A percentile compares a stretch with the other conserved stretches of the same genome.
Evolutionary conservation across 345 rosid genomes (phyloP).

Genomic region (Pelargonium nanum): DNA sequence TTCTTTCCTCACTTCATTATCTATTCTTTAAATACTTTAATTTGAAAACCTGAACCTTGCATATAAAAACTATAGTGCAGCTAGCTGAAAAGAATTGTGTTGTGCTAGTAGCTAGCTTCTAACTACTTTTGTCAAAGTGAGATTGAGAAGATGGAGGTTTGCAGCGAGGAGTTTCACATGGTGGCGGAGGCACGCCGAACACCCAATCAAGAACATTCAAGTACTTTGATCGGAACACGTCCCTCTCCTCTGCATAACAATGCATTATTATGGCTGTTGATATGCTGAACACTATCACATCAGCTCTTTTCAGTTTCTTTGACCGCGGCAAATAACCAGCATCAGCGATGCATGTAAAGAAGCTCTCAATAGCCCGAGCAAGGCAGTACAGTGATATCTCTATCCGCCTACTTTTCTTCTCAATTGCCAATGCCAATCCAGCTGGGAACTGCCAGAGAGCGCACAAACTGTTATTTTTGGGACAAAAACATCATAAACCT

Average conservation of each 20-base stretch:
- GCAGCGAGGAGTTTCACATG: conserved; percentile 43
- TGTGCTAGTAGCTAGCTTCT: not conserved
- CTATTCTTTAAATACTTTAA: too few relatives aligned
- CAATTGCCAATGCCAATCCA: conserved; percentile 71
- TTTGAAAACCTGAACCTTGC: too few relatives aligned
- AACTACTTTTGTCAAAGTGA: not conserved
- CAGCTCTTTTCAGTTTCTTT: conserved; percentile 57
- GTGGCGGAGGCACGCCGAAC: conserved; percentile 71
- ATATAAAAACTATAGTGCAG: not conserved
- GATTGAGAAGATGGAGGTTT: conserved; percentile 7
- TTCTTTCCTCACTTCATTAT: too few relatives aligned
- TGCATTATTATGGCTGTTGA: conserved; percentile 90
- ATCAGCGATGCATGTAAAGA: conserved; percentile 64
- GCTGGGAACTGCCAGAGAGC: conserved; percentile 60
- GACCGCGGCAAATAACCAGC: conserved; percentile 48
- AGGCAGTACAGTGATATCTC: conserved; percentile 95
- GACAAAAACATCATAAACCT: too few relatives aligned
- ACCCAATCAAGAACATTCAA: conserved; percentile 93
- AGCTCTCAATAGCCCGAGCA: conserved; percentile 90
- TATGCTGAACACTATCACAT: conserved; percentile 74
- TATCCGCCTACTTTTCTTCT: conserved; percentile 86
- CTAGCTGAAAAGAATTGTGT: not conserved
- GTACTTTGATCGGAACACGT: conserved; percentile 87
- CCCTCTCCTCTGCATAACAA: conserved; percentile 86
- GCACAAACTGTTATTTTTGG: not conserved